A percentile compares a stretch with the other conserved stretches of the same genome.
phyloP scores from a whole-genome alignment of 139 green algal species.

The Pseudopediastrum boryanum region DNA sequence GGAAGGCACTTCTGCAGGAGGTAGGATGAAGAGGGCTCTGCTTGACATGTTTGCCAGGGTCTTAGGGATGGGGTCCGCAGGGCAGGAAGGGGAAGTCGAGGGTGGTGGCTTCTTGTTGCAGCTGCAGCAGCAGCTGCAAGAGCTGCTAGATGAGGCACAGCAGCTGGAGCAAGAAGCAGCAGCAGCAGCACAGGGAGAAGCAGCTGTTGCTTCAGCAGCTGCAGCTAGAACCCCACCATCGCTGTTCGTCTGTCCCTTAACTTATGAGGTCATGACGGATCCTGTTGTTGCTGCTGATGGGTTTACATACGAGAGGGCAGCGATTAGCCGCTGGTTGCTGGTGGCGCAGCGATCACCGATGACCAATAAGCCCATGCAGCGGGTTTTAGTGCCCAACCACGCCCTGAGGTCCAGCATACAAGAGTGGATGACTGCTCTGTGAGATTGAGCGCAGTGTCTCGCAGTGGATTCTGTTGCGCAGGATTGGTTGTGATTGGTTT shows the following conservation, averaged over 20 bases:
- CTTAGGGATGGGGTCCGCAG: no score
- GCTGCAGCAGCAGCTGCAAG: neutral
- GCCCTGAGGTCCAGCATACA: no score
- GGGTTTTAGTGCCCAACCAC: conserved; percentile 11
- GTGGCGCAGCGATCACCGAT: conserved; percentile 63
- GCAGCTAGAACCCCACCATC: no score
- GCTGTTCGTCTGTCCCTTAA: conserved; percentile 23
- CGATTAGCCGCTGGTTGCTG: conserved; percentile 70
- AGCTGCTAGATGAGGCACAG: neutral
- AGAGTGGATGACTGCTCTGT: no score
- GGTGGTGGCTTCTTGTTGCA: no score
- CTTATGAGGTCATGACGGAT: conserved; percentile 68
- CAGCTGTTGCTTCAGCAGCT: no score
- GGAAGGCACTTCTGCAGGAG: no score
- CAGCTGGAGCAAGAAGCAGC: conserved; percentile 25
- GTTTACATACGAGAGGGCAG: conserved; percentile 74
- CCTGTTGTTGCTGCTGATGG: conserved; percentile 77
- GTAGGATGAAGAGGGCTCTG: no score
- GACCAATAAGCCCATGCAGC: conserved; percentile 37
- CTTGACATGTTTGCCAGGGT: no score
- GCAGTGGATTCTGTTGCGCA: no score
- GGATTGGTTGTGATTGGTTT: no score
- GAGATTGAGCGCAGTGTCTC: no score
- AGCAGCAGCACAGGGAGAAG: conserved; percentile 12
- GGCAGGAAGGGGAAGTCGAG: neutral